Evolutionary conservation across 2,329 filamentous ascomycete species (phyloP), one percentile per base, ranked within the genome.

Genomic region (Ophiostoma sp.): DNA sequence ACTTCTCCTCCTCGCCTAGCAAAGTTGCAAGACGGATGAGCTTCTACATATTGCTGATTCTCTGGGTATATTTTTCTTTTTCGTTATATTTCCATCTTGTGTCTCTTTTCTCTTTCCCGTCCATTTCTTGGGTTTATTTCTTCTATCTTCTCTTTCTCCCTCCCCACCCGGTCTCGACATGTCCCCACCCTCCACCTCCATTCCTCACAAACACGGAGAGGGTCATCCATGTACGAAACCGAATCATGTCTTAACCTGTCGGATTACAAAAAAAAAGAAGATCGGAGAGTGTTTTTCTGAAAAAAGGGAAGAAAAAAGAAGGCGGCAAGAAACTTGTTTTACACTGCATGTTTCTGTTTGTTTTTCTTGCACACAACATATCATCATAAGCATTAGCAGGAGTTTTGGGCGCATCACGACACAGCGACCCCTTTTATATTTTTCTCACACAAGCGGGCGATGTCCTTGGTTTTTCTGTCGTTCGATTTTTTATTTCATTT

Each of bases 191-290:
- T 52, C 16, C 41, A 60, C 40, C 36, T 52, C n/a, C 42, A 7
- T 67, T 60, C 45, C 63, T 14, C 41, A 65, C 44, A 18, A 40
- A 7, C 58, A 63, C 40, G 18, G 40, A n/a, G 40, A 45, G 18
- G 40, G 41, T 44, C 7, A 18, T 64, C 66, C 64, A 60, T 52
- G 42, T 70, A 68, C 70, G 71, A 69, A 70, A 66, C 68, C 42
- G 67, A 40, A 47, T 45, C 40, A 69, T 66, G 68, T 69, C 70
- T 68, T 69, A 62, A 45, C 60, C 45, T 72, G 70, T 73, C 69
- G 70, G 70, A 70, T 70, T 69, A 73, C 70, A 73, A 74, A 75
- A 75, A 72, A 72, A 73, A 70, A 69, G 68, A 62, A 69, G 68
- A 65, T 58, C 27, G 27, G 27, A 27, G 27, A 62, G 60, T 49